Base-by-base conservation (phyloP, 2,329 filamentous ascomycete genomes). In the Scedosporium dehoogii region DNA sequence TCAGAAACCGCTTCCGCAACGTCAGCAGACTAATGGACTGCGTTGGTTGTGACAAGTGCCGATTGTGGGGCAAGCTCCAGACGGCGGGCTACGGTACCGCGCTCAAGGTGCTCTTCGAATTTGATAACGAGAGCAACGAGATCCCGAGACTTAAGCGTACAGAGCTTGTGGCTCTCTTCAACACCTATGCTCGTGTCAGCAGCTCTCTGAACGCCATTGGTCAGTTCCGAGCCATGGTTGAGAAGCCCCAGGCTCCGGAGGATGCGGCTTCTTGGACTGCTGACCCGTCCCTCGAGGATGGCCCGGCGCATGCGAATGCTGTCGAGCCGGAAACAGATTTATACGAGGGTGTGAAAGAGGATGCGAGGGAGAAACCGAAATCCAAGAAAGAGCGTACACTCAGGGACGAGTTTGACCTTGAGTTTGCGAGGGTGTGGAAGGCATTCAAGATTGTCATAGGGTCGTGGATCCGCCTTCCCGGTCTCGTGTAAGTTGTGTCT, bases 11-110 rank as follows among this genome's bases (percentile, higher is more conserved):
- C 16, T 99, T 99, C 82, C 87, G 94, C 72, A 99, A 99, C 72
- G 90, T 99, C 65, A 96, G 90, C 73, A 87, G 94, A 48, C 82
- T 97, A 66, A 99, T 99, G 94, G 94, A 99, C 74, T 99, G 94
- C 68, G 93, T 97, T 21, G 94, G 94, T 55, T 99, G 94, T 74
- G 94, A 99, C 78, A 99, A 99, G 78, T 99, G 94, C 76, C 87
- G 94, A 7, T 85, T 99, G 2, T 99, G 94, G 94, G 94, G 94
- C 58, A 99, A 99, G 76, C 78, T 99, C 44, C 94, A 99, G 76
- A 96, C 92, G 0, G 90, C 90, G 12, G 94, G 94, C 2, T 97
- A 97, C 72, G 94, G 94, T 59, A 91, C 94, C 0, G 94, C 94
- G 0, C 79, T 99, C 65, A 99, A 99, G 76, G 88, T 99, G 4